These are phyloP conservation scores for Sutorius eximius DNA, from an alignment of 1,284 basidiomycete genomes.

Conservation along the genomic window DNA sequence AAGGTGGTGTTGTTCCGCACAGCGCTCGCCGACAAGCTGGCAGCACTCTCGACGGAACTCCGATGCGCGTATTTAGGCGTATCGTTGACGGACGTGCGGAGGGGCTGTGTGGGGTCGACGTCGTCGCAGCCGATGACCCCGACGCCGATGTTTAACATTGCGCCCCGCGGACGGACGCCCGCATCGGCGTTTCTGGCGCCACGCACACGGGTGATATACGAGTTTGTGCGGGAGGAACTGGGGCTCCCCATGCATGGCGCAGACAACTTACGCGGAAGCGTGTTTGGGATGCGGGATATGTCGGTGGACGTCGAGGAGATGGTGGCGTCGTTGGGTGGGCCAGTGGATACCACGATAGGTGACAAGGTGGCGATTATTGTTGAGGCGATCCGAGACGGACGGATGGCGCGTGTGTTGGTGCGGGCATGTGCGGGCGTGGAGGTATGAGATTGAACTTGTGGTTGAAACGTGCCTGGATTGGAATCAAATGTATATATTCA, in stretches of 20 bases:
- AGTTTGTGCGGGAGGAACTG: constrained; percentile 65
- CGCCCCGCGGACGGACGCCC: constrained; percentile 43
- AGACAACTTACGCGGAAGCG: constrained; percentile 51
- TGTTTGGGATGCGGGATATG: constrained; percentile 30
- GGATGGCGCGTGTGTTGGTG: constrained; percentile 60
- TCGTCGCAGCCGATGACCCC: neutral
- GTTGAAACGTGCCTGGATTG: neutral
- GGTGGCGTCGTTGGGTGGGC: constrained; percentile 13
- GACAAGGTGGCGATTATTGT: constrained; percentile 68
- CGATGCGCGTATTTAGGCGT: constrained; percentile 32
- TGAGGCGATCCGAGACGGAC: constrained; percentile 73
- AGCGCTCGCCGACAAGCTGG: constrained; percentile 23
- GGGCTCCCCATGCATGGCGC: constrained; percentile 73
- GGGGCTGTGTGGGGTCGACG: constrained; percentile 5
- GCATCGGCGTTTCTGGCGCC: constrained; percentile 62
- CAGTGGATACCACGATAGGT: constrained; percentile 57
- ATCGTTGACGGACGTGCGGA: constrained; percentile 28
- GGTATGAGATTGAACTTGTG: constrained; percentile 5
- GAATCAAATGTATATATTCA: neutral
- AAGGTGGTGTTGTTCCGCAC: constrained; percentile 28
- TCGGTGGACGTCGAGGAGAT: constrained; percentile 6
- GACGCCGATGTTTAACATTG: constrained; percentile 16
- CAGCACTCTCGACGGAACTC: constrained; percentile 27
- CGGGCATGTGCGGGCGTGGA: constrained; percentile 43
- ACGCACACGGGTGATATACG: constrained; percentile 62